A percentile compares a stretch with the other conserved stretches of the same genome.
phyloP scores from a whole-genome alignment of 2,329 filamentous ascomycete genomes.

The Cladosporium sp. region DNA sequence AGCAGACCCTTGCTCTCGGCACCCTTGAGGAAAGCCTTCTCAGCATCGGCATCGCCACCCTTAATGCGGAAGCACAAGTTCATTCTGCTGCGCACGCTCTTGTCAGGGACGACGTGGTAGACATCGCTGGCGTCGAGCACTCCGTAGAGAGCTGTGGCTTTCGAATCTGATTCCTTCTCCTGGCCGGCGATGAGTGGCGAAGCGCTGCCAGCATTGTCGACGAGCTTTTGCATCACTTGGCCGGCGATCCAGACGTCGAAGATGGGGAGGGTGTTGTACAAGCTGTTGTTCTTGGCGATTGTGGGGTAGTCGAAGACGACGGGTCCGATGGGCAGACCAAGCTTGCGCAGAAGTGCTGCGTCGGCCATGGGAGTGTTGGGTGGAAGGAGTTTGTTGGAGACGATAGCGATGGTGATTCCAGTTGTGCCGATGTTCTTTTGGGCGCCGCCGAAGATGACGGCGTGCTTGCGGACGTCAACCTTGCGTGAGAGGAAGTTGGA shows the following conservation, averaged over 20 bases:
- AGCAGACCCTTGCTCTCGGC: constrained; percentile 65
- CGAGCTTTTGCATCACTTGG: constrained; percentile 75
- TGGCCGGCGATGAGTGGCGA: constrained; percentile 68
- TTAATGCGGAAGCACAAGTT: constrained; percentile 88
- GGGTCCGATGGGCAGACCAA: constrained; percentile 74
- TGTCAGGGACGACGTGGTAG: constrained; percentile 77
- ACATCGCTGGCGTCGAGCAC: constrained; percentile 68
- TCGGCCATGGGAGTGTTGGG: constrained; percentile 63
- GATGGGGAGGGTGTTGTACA: constrained; percentile 94
- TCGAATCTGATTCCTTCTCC: constrained; percentile 66
- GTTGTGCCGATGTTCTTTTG: constrained; percentile 91
- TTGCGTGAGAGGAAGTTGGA: constrained; percentile 85
- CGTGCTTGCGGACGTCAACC: constrained; percentile 74
- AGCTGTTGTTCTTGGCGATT: constrained; percentile 85
- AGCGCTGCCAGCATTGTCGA: constrained; percentile 47
- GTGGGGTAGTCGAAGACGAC: constrained; percentile 78
- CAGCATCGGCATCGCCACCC: constrained; percentile 59
- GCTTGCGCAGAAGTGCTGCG: constrained; percentile 64
- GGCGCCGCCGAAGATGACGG: constrained; percentile 80
- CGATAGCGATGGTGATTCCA: constrained; percentile 79
- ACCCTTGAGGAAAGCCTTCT: constrained; percentile 75
- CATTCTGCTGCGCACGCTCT: constrained; percentile 76
- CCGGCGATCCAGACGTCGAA: constrained; percentile 91
- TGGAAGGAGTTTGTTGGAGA: constrained; percentile 76
- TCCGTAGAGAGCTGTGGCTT: constrained; percentile 72